Evolutionary conservation across 805 yeast genomes (phyloP).

Genomic region (Blastobotrys americana): DNA sequence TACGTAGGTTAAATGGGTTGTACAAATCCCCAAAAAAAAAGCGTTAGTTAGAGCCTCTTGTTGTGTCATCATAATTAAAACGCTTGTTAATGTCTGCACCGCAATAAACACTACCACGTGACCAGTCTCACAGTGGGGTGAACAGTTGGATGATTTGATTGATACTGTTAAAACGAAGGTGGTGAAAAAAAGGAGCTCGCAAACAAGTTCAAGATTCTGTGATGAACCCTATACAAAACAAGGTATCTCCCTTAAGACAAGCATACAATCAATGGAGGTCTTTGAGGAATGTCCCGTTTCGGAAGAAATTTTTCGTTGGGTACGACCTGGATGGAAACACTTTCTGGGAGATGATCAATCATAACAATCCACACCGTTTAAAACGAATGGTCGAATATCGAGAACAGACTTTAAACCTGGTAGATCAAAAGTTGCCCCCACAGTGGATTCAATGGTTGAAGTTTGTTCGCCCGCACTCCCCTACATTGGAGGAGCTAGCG

Average conservation of each 20-base stretch:
- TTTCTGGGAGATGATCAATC: constrained; percentile 71
- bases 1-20: constrained; percentile 4
- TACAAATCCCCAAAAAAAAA: not conserved
- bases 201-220: no score
- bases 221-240: constrained; percentile 46
- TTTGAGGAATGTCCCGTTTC: constrained; percentile 56
- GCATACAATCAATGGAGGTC: constrained; percentile 52
- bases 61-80: not conserved
- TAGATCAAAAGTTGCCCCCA: constrained; percentile 51
- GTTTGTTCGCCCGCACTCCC: constrained; percentile 51
- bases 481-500: constrained; percentile 54
- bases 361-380: constrained; percentile 42
- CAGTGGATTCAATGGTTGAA: constrained; percentile 77
- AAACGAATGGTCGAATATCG: constrained; percentile 60
- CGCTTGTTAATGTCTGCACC: no score
- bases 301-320: constrained; percentile 57
- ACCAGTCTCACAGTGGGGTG: no score
- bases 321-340: constrained; percentile 80
- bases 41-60: not conserved
- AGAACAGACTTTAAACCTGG: constrained; percentile 40
- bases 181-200: no score
- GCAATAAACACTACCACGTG: no score
- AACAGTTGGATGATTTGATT: no score
- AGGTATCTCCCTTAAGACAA: constrained; percentile 46
- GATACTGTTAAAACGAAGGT: no score